These are phyloP conservation scores for Penicillium fimorum DNA, from an alignment of 495 filamentous ascomycete species.

Conservation along the genomic window DNA sequence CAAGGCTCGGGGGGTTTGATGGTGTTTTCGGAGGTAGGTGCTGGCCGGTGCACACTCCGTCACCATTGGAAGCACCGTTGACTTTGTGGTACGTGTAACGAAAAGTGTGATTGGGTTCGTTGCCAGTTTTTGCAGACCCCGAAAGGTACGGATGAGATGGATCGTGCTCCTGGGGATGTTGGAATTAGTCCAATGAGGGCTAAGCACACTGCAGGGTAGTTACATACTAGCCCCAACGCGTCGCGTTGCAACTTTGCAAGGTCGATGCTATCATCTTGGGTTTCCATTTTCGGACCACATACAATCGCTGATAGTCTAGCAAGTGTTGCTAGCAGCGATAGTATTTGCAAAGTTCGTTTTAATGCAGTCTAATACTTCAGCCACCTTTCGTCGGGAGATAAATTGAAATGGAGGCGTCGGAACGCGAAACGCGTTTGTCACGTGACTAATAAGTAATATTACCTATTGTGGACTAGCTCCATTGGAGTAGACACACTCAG, in stretches of 20 bases:
- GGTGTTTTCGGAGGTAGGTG: slow-evolving; percentile 8
- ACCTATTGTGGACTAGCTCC: slow-evolving; percentile 28
- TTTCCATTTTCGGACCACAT: slow-evolving; percentile 35
- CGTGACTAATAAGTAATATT: slow-evolving; percentile 38
- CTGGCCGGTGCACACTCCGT: slow-evolving; percentile 2
- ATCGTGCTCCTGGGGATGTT: slow-evolving; percentile 33
- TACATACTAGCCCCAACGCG: slow-evolving; percentile 48
- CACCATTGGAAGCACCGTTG: slow-evolving; percentile 12
- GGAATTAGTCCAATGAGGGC: slow-evolving; percentile 34
- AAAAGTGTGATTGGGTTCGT: slow-evolving; percentile 6
- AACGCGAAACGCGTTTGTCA: slow-evolving; percentile 30
- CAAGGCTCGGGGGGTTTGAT: slow-evolving; percentile 10
- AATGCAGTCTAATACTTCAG: not conserved
- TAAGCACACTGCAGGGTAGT: slow-evolving; percentile 30
- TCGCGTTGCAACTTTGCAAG: slow-evolving; percentile 50
- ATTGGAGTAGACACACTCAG: slow-evolving; percentile 1
- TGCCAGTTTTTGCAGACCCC: slow-evolving; percentile 12
- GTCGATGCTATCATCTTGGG: slow-evolving; percentile 47
- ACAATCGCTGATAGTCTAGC: not conserved
- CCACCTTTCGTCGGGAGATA: not conserved
- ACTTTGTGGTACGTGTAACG: not conserved
- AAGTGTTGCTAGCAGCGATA: not conserved
- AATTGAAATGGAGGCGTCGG: not conserved
- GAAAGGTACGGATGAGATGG: slow-evolving; percentile 26
- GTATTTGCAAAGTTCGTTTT: too few species aligned